A percentile compares a stretch with the other conserved stretches of the same genome.
These are phyloP conservation scores for Aureobasidium sp. DNA, from an alignment of 2,329 filamentous ascomycete species.

Conservation along the genomic window DNA sequence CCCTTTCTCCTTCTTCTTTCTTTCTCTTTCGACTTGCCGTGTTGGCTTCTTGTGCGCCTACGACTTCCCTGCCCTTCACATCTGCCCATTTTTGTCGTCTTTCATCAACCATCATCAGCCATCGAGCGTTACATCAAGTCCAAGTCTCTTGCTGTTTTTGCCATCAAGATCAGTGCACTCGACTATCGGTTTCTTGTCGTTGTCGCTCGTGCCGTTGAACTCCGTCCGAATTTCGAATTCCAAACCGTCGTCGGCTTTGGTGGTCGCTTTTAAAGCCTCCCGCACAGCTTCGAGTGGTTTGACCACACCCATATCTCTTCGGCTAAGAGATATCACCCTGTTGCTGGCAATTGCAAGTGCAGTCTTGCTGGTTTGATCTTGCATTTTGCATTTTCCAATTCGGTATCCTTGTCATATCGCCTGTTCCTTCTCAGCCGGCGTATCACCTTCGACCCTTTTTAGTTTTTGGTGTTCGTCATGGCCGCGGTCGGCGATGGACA, in stretches of 20 bases:
- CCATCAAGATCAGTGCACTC: neutral
- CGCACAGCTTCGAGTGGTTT: constrained; percentile 9
- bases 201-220: neutral
- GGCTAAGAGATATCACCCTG: neutral
- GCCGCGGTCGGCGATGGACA: constrained; percentile 10
- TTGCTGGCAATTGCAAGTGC: neutral
- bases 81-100: neutral
- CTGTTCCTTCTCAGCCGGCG: neutral
- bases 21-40: constrained; percentile 1
- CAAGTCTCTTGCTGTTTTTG: neutral
- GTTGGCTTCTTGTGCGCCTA: neutral
- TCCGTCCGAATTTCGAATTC: neutral
- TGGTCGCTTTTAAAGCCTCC: constrained; percentile 1
- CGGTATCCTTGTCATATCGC: neutral
- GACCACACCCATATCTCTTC: constrained; percentile 2
- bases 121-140: neutral
- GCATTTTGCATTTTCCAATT: neutral
- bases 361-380: neutral
- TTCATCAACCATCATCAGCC: neutral
- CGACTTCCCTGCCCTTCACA: neutral
- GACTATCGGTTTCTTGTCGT: neutral
- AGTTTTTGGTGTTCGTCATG: constrained; percentile 15
- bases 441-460: constrained; percentile 5
- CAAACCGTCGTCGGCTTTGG: constrained; percentile 14
- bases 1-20: constrained; percentile 10